phyloP scores from a whole-genome alignment of 371 early-diverging fungal species.

The Rhizopus delemar region DNA sequence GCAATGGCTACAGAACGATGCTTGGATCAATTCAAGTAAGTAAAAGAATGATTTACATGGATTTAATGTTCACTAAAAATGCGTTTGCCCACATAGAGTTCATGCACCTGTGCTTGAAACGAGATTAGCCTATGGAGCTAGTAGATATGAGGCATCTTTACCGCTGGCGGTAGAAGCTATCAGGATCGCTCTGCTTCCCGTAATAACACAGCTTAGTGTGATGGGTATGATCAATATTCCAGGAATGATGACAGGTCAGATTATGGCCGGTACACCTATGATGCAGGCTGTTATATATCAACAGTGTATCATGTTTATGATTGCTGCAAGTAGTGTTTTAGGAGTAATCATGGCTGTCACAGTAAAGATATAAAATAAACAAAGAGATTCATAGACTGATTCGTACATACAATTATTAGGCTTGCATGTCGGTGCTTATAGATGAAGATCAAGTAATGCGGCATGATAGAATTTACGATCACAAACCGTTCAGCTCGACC shows the following conservation, averaged over 20 bases:
- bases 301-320: conserved; percentile 82
- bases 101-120: conserved; percentile 76
- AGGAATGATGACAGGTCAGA: conserved; percentile 88
- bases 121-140: conserved; percentile 76
- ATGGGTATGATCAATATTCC: conserved; percentile 88
- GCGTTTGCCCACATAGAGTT: neutral
- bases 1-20: conserved; percentile 73
- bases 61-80: neutral
- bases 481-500: conserved; percentile 2
- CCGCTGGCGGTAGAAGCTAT: conserved; percentile 78
- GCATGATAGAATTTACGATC: conserved; percentile 51
- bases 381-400: conserved; percentile 2
- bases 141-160: conserved; percentile 80
- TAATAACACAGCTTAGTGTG: conserved; percentile 80
- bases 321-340: conserved; percentile 70
- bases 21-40: conserved; percentile 57
- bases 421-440: conserved; percentile 60
- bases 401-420: conserved; percentile 19
- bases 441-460: conserved; percentile 60
- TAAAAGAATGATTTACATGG: neutral
- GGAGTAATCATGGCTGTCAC: conserved; percentile 66
- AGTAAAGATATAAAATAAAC: conserved; percentile 28
- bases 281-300: conserved; percentile 79
- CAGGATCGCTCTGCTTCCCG: conserved; percentile 75
- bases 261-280: conserved; percentile 80